Evolutionary conservation across 352 stramenopile genomes (phyloP).

Genomic region (Pythium angustatum): DNA sequence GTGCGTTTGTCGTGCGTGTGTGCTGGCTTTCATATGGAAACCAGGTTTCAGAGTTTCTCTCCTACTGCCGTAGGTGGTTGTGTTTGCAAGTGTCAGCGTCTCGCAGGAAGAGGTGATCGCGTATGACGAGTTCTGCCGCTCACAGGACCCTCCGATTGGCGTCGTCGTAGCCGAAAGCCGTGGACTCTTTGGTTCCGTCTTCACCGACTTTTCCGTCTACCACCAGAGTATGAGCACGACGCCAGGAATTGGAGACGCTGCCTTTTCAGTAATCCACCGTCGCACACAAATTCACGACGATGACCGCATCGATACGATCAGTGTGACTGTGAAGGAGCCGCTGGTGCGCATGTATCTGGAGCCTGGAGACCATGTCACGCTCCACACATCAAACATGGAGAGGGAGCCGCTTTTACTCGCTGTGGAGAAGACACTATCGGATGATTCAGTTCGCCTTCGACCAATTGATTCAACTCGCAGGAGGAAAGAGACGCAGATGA

Average conservation of each 20-base stretch:
- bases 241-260: constrained; percentile 10
- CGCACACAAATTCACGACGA: constrained; percentile 14
- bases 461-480: neutral
- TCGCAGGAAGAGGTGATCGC: constrained; percentile 47
- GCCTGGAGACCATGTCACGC: constrained; percentile 17
- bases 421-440: neutral
- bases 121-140: constrained; percentile 51
- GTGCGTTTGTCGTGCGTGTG: constrained; percentile 14
- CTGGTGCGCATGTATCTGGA: constrained; percentile 19
- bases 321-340: constrained; percentile 26
- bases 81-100: constrained; percentile 39
- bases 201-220: constrained; percentile 35
- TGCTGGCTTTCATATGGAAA: neutral
- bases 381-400: neutral
- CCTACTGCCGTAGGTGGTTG: constrained; percentile 31
- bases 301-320: constrained; percentile 4
- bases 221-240: constrained; percentile 23
- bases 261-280: constrained; percentile 25
- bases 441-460: constrained; percentile 9
- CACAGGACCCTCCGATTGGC: constrained; percentile 39
- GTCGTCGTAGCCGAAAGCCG: constrained; percentile 42
- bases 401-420: neutral
- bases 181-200: constrained; percentile 40
- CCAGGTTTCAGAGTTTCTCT: neutral
- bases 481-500: neutral